A percentile compares a stretch with the other conserved stretches of the same genome.
Evolutionary conservation across 805 yeast genomes (phyloP).

Genomic region (Metschnikowia vanudenii): DNA sequence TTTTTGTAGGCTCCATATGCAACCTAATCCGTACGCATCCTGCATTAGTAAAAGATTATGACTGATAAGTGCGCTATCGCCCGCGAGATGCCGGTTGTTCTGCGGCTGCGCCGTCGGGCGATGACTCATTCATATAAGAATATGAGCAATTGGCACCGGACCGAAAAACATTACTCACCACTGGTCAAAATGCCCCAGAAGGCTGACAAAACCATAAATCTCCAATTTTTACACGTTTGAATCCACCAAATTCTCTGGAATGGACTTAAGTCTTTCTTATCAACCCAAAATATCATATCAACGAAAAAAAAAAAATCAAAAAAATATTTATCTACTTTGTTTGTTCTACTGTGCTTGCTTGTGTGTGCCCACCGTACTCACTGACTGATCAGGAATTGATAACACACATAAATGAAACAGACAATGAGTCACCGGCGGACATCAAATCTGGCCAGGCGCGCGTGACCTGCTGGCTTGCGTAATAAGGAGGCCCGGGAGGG

Average conservation of each 20-base stretch:
- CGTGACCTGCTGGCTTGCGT: no score
- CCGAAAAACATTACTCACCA: background rate
- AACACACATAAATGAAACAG: background rate
- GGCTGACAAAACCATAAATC: background rate
- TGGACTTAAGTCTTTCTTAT: no score
- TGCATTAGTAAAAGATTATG: slow-evolving; percentile 15
- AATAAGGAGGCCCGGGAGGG: no score
- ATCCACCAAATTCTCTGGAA: no score
- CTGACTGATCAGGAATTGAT: background rate
- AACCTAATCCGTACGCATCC: slow-evolving; percentile 12
- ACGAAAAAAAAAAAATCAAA: no score
- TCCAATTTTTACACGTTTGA: background rate
- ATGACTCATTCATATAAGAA: slow-evolving; percentile 17
- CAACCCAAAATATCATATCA: no score
- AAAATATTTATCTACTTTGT: no score
- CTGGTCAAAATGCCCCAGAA: background rate
- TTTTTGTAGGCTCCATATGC: slow-evolving; percentile 15
- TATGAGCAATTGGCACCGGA: slow-evolving; percentile 11
- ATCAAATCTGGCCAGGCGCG: no score
- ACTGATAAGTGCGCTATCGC: slow-evolving; percentile 21
- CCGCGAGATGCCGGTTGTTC: slow-evolving; percentile 3
- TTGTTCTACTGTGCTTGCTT: background rate
- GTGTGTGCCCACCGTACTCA: background rate
- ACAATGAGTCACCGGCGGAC: background rate
- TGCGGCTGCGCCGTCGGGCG: slow-evolving; percentile 16